Evolutionary conservation across 148 eudicot species (phyloP), one percentile per base, ranked within the genome.

Genomic region (Drosera capensis): DNA sequence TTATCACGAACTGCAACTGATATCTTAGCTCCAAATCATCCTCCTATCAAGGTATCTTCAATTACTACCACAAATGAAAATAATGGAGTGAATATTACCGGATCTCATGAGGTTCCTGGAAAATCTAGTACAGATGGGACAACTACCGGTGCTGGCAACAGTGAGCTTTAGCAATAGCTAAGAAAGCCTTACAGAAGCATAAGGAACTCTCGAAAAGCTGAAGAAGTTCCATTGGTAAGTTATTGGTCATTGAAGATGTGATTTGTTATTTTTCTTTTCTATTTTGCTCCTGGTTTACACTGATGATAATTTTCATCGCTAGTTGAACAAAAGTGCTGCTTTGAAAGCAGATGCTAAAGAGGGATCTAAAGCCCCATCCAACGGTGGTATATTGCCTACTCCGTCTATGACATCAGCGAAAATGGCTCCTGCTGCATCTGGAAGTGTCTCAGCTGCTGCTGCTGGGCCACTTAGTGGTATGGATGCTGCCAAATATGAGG

Each of bases 41-140:
- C 70, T 70, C 51, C 75, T 72, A 56, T 74, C 72, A 90, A 80
- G 93, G 95, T 80, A 77, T 74, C 90, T 77, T 83, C 81, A 52
- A 73, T 84, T 83, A 71, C 72, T 75, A 80, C 90, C 75, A 73
- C 78, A 72, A 84, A 73, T 84, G 95, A 90, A 80, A 84, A 84
- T 80, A 81, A 84, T 78, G 93, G 95, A 78, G 84, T 75, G 80
- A 84, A 64, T 84, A 72, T 62, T 80, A 75, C 70, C 87, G 75
- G 97, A 71, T 90, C 93, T 90, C 87, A 90, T 78, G 93, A 75
- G 95, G 82, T 80, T 80, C 78, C 81, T 85, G 95, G 93, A 70
- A 84, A 84, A 75, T 90, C 87, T 68, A 90, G 95, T 84, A 90
- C 95, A 84, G 94, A 90, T 90, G 95, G 87, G 72, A 57, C 78